Percentiles rank a stretch among this genome's conserved stretches.
These are phyloP conservation scores for Roridomyces roridus DNA, from an alignment of 768 basidiomycete genomes.

Conservation along the genomic window DNA sequence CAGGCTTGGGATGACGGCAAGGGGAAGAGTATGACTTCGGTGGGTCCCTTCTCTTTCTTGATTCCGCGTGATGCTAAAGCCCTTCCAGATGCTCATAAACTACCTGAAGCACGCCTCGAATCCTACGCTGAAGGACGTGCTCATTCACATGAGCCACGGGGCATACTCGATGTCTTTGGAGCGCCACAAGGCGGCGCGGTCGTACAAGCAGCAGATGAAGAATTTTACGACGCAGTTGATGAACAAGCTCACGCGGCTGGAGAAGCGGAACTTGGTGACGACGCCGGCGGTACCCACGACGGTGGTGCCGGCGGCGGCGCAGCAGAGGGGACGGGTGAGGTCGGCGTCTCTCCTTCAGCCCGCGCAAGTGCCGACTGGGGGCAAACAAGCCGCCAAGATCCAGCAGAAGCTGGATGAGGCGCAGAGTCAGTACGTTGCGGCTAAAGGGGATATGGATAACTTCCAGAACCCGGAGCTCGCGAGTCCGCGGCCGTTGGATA, in stretches of 20 bases:
- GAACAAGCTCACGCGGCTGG: neutral
- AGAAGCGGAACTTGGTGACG: neutral
- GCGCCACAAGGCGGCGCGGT: neutral
- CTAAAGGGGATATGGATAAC: neutral
- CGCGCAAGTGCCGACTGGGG: too few relatives aligned
- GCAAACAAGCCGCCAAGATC: neutral
- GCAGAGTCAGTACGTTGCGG: neutral
- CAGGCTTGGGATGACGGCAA: slow-evolving; percentile 16
- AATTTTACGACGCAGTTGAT: neutral
- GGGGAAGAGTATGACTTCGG: slow-evolving; percentile 19
- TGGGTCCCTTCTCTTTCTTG: neutral
- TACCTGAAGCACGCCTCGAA: neutral
- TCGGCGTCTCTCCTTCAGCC: too few relatives aligned
- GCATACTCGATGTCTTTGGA: slow-evolving; percentile 1
- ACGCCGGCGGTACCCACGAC: neutral
- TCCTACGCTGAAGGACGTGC: slow-evolving; percentile 1
- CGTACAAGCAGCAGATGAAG: slow-evolving; percentile 1
- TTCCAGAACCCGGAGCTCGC: slow-evolving; percentile 24
- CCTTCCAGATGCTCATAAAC: slow-evolving; percentile 6
- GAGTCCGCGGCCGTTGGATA: slow-evolving; percentile 16
- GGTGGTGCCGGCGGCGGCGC: neutral
- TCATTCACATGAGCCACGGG: slow-evolving; percentile 7
- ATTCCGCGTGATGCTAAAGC: neutral
- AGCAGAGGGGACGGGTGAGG: too few relatives aligned
- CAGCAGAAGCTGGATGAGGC: neutral